Evolutionary conservation across 2,329 filamentous ascomycete genomes (phyloP).

Genomic region (Diaporthe vaccinii): DNA sequence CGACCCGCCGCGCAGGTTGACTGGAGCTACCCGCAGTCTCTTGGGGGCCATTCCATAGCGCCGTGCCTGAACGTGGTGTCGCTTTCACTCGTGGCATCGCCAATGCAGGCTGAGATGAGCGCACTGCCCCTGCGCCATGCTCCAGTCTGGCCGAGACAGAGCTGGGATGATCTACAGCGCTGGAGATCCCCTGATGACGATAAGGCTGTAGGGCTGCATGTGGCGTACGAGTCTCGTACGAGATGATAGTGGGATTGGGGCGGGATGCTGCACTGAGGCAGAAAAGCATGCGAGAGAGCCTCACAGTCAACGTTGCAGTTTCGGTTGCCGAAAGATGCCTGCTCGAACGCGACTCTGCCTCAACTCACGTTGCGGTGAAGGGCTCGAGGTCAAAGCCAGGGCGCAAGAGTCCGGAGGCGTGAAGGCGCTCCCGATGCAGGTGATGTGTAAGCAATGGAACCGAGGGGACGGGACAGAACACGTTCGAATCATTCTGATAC

Average conservation of each 20-base stretch:
- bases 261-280: neutral
- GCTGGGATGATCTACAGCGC: neutral
- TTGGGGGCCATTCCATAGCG: slow-evolving; percentile 19
- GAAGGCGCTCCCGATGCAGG: neutral
- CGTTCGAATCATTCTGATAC: slow-evolving; percentile 14
- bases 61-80: neutral
- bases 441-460: slow-evolving; percentile 21
- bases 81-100: neutral
- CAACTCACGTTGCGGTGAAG: slow-evolving; percentile 16
- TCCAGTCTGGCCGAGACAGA: slow-evolving; percentile 32
- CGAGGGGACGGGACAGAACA: slow-evolving; percentile 1
- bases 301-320: neutral
- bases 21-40: neutral
- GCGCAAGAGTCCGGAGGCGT: neutral
- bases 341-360: neutral
- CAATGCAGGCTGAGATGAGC: slow-evolving; percentile 31
- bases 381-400: neutral
- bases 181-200: slow-evolving; percentile 26
- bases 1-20: slow-evolving; percentile 23
- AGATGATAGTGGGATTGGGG: neutral
- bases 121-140: slow-evolving; percentile 33
- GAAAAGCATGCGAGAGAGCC: neutral
- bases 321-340: slow-evolving; percentile 18
- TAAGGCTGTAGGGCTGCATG: slow-evolving; percentile 37
- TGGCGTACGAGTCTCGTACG: slow-evolving; percentile 22